Evolutionary conservation across 768 basidiomycete species (phyloP), one percentile per base, ranked within the genome.

Genomic region (Russula virescens): DNA sequence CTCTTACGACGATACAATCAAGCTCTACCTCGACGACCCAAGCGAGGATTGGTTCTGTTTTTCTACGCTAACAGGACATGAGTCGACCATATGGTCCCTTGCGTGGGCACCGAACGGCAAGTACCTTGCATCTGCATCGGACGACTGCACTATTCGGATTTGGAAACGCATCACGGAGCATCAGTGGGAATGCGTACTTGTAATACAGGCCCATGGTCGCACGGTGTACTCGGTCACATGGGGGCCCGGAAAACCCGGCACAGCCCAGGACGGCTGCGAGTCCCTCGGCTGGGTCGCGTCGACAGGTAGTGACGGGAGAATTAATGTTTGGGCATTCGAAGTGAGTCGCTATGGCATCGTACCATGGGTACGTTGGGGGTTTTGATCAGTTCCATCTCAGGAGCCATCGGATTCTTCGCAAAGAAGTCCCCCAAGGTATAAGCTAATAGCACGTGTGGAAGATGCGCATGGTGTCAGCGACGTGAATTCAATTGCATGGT

Each of bases 1-100:
- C 4, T 98, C 96, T 0, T 99, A 98, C 75, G 97, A 99, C 71
- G 95, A 98, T 68, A 93, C 90, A 2, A 89, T 99, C 72, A 93
- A 91, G 64, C 83, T 99, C 31, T 94, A 95, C 74, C 75, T 90
- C 58, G 94, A 98, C 69, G 95, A 98, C 71, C 93, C 93, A 0
- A 84, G 84, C 28, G 92, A 96, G 64, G 97, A 99, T 72, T 98
- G 97, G 94, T 91, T 83, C 69, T 31, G 31, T 31, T 31, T 31
- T 31, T 3, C 31, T 61, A 95, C 94, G 1, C 79, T 98, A 3
- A 80, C 80, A 0, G 91, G 90, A 10, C 94, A 97, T 69, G 69
- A 77, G 0, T 91, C 89, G 14, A 99, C 97, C 0, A 94, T 99
- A 16, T 99, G 97, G 97, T 82, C 87, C 0, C 70, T 98, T 40